These are phyloP conservation scores for Populus pruinosa DNA, from an alignment of 345 rosid species.

Conservation along the genomic window DNA sequence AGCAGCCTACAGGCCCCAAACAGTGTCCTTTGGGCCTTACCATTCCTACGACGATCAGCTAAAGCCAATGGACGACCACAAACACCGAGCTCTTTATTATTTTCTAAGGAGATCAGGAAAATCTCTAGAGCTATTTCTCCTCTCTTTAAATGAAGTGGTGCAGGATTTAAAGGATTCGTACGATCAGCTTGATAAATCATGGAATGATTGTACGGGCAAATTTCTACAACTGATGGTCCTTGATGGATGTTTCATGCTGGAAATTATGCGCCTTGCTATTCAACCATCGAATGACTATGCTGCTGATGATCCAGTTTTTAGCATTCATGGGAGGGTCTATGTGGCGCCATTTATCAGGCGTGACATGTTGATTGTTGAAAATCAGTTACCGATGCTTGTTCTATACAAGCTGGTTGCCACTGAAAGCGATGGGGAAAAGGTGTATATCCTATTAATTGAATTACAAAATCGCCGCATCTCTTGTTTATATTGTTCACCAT, in stretches of 20 bases:
- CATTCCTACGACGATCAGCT: conserved; percentile 32
- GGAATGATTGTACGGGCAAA: conserved; percentile 15
- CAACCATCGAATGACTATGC: conserved; percentile 27
- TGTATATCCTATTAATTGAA: not conserved
- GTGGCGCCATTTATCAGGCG: conserved; percentile 37
- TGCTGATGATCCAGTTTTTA: conserved; percentile 42
- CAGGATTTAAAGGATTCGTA: conserved; percentile 29
- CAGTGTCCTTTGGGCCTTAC: conserved; percentile 46
- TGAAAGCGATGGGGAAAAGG: conserved; percentile 25
- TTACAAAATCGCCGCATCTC: not conserved
- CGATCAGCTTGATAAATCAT: conserved; percentile 22
- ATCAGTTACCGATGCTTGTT: conserved; percentile 44
- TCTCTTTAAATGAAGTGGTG: conserved; percentile 19
- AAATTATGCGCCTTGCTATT: conserved; percentile 22
- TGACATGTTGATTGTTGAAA: conserved; percentile 54
- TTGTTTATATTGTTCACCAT: not conserved
- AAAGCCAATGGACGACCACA: conserved; percentile 43
- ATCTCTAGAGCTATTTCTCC: conserved; percentile 16
- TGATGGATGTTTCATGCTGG: conserved; percentile 55
- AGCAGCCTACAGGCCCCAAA: conserved; percentile 37
- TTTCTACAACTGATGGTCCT: conserved; percentile 44
- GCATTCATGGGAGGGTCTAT: conserved; percentile 38
- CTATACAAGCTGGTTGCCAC: conserved; percentile 28
- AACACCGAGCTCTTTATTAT: conserved; percentile 32
- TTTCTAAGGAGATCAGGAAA: conserved; percentile 30